phyloP scores from a whole-genome alignment of 2,329 filamentous ascomycete genomes.

The Venturia pyrina region DNA sequence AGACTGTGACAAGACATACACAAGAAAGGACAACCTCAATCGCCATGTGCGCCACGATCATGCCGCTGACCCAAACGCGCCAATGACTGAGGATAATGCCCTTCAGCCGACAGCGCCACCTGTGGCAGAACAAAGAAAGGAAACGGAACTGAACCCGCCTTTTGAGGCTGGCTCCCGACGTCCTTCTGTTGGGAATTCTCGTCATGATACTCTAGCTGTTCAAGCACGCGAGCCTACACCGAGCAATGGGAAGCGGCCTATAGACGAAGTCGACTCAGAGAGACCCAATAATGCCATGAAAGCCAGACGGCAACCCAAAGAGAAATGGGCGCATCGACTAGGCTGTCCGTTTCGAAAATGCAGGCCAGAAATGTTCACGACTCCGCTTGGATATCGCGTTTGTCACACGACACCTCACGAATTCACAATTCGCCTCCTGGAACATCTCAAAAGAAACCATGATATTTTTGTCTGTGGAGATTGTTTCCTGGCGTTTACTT shows the following conservation, averaged over 20 bases:
- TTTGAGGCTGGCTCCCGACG: neutral
- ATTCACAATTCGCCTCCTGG: constrained; percentile 9
- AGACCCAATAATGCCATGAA: neutral
- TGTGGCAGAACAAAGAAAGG: neutral
- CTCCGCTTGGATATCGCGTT: constrained; percentile 1
- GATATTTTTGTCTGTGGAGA: constrained; percentile 10
- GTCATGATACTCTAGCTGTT: neutral
- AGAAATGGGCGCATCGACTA: constrained; percentile 10
- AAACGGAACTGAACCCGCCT: neutral
- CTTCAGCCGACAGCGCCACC: neutral
- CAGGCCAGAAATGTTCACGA: constrained; percentile 6
- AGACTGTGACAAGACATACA: constrained; percentile 68
- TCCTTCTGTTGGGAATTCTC: neutral
- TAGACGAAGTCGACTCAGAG: constrained; percentile 2
- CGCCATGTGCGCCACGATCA: constrained; percentile 54
- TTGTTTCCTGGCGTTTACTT: constrained; percentile 8
- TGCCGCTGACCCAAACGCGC: neutral
- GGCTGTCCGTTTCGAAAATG: constrained; percentile 10
- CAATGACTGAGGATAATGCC: neutral
- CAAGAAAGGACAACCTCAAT: constrained; percentile 76
- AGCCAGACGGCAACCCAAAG: constrained; percentile 7
- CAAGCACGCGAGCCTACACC: constrained; percentile 1
- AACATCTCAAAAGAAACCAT: constrained; percentile 10
- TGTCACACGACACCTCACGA: constrained; percentile 11
- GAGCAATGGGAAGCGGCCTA: neutral